Evolutionary conservation across 768 basidiomycete species (phyloP).

Genomic region (Lactarius hengduanensis): DNA sequence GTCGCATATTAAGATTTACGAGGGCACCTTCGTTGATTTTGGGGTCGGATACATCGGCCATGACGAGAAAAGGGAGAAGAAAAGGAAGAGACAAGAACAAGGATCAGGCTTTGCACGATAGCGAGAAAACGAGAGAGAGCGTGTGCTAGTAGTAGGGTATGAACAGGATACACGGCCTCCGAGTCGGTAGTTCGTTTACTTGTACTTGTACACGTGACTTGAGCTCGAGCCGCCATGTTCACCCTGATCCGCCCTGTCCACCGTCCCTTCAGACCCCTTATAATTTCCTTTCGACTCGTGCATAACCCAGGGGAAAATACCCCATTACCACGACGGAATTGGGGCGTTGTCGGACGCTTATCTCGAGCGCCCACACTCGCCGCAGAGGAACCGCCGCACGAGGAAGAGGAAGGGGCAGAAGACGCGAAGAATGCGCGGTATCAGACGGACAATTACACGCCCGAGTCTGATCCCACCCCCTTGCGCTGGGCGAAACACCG

Average conservation of each 20-base stretch:
- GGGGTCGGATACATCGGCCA: conserved; percentile 30
- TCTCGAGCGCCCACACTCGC: conserved; percentile 20
- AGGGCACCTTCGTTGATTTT: conserved; percentile 28
- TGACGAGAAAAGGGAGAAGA: conserved; percentile 5
- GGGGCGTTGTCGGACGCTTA: conserved; percentile 22
- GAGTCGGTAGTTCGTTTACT: background rate
- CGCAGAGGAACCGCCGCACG: background rate
- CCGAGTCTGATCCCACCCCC: conserved; percentile 31
- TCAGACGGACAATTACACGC: conserved; percentile 24
- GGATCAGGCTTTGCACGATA: conserved; percentile 10
- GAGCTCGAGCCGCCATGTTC: conserved; percentile 9
- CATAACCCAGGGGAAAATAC: background rate
- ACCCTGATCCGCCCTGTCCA: conserved; percentile 1
- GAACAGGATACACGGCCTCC: background rate
- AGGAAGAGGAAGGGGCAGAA: conserved; percentile 8
- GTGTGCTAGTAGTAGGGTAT: background rate
- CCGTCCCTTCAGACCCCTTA: background rate
- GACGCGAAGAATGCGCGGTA: conserved; percentile 20
- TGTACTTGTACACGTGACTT: background rate
- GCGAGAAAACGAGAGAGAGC: conserved; percentile 12
- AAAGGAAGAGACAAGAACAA: conserved; percentile 4
- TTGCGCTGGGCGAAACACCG: conserved; percentile 34
- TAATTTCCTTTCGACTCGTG: background rate
- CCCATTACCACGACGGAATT: conserved; percentile 16
- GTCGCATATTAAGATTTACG: background rate